Conservation (phyloP, 192 early-diverging fungal species). For the Glomus cerebriforme region DNA sequence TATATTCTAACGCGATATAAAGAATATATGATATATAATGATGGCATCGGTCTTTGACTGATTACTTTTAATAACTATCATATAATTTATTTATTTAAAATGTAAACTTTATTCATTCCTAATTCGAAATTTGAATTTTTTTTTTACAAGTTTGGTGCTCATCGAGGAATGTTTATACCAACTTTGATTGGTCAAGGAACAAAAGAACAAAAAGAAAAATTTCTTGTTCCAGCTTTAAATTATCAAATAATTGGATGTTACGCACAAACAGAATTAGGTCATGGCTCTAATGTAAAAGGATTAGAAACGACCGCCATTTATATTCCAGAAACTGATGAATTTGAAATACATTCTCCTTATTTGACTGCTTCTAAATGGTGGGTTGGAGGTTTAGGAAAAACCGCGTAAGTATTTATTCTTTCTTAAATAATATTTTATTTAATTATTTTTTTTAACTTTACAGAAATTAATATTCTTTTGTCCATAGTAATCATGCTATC, state of each 20-base stretch:
- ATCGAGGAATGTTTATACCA: constrained; percentile 84
- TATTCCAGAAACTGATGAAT: constrained; percentile 80
- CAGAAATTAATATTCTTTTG: constrained; percentile 79
- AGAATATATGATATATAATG: too few species aligned
- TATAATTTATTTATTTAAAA: background rate
- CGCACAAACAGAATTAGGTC: constrained; percentile 81
- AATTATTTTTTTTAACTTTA: too few species aligned
- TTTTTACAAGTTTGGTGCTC: constrained; percentile 75
- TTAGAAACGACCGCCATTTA: constrained; percentile 88
- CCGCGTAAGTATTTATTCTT: constrained; percentile 34
- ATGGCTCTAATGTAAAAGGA: constrained; percentile 83
- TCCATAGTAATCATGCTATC: constrained; percentile 69
- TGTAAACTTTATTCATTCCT: too few species aligned
- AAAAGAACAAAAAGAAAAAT: constrained; percentile 77
- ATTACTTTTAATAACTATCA: too few species aligned
- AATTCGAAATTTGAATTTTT: background rate
- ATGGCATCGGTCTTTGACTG: too few species aligned
- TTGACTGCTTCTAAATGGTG: constrained; percentile 87
- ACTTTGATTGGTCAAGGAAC: constrained; percentile 73
- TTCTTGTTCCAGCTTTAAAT: constrained; percentile 68
- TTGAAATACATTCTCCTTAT: constrained; percentile 79
- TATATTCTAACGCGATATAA: too few species aligned
- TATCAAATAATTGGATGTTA: constrained; percentile 86
- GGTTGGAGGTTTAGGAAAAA: constrained; percentile 80
- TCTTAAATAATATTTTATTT: too few species aligned